These are phyloP conservation scores for Cymbopogon citratus DNA, from an alignment of 176 grass and related monocot genomes.

Conservation along the genomic window DNA sequence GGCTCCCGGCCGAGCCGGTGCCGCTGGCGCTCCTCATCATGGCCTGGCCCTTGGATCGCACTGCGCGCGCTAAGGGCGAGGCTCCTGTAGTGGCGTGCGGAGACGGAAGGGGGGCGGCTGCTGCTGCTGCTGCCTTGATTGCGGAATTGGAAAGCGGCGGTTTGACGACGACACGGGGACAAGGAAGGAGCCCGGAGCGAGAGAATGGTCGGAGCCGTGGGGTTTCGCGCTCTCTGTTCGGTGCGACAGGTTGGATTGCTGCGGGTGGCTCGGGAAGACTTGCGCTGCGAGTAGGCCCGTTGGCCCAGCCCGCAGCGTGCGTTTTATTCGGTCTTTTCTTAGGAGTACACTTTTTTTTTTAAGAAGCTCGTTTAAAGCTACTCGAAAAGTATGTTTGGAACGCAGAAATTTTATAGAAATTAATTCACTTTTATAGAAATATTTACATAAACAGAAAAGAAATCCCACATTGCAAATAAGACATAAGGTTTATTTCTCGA, in stretches of 20 bases:
- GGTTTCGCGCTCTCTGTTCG: neutral
- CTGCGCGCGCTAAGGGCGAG: neutral
- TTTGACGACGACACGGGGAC: neutral
- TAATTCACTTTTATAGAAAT: too few relatives aligned
- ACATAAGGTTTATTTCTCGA: too few relatives aligned
- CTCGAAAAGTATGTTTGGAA: too few relatives aligned
- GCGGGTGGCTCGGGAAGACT: neutral
- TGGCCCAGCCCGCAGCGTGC: neutral
- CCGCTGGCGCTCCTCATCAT: slow-evolving; percentile 16
- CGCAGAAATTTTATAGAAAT: too few relatives aligned
- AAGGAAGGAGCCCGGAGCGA: neutral
- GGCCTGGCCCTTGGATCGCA: neutral
- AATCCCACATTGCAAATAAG: too few relatives aligned
- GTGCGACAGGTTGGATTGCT: slow-evolving; percentile 16
- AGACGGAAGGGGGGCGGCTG: neutral
- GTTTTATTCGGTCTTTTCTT: neutral
- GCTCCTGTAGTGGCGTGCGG: neutral
- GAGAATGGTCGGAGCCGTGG: neutral
- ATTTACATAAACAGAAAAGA: too few relatives aligned
- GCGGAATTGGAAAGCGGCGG: slow-evolving; percentile 31
- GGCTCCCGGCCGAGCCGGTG: neutral
- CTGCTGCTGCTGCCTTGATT: neutral
- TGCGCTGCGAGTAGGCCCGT: neutral
- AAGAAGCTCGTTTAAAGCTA: too few relatives aligned
- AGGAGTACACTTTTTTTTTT: neutral